phyloP scores from a whole-genome alignment of 768 basidiomycete genomes.

The Amanita polypyramis region DNA sequence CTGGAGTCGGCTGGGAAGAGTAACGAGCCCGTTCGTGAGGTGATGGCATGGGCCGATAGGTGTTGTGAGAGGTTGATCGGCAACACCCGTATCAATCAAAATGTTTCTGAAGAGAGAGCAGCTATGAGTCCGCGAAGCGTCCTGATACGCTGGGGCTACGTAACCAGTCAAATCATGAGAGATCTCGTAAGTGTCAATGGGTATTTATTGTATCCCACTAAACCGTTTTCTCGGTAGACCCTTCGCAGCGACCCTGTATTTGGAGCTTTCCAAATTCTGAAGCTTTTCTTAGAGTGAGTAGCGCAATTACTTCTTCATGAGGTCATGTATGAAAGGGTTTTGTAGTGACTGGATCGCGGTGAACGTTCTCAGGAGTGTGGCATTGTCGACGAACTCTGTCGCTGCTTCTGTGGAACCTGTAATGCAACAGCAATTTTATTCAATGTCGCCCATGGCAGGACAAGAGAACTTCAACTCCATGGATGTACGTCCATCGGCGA shows the following conservation, averaged over 20 bases:
- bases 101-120: conserved; percentile 57
- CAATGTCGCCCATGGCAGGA: conserved; percentile 82
- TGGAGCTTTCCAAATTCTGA: conserved; percentile 86
- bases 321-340: conserved; percentile 11
- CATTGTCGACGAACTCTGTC: conserved; percentile 83
- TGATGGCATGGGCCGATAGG: conserved; percentile 89
- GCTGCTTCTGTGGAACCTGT: conserved; percentile 88
- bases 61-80: conserved; percentile 82
- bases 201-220: conserved; percentile 3
- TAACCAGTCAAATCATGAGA: conserved; percentile 88
- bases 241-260: conserved; percentile 90
- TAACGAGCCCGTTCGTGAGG: conserved; percentile 71
- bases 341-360: conserved; percentile 84
- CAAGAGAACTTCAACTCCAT: conserved; percentile 67
- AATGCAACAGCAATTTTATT: conserved; percentile 84
- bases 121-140: conserved; percentile 83
- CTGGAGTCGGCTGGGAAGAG: conserved; percentile 64
- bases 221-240: conserved; percentile 39
- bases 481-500: conserved; percentile 48
- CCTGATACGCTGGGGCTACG: conserved; percentile 87
- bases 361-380: conserved; percentile 79
- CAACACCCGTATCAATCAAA: conserved; percentile 41
- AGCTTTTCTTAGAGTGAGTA: conserved; percentile 81
- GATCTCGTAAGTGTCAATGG: conserved; percentile 52
- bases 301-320: conserved; percentile 9